Conservation (phyloP, 768 basidiomycete species). For the Tricholoma bakamatsutake region DNA sequence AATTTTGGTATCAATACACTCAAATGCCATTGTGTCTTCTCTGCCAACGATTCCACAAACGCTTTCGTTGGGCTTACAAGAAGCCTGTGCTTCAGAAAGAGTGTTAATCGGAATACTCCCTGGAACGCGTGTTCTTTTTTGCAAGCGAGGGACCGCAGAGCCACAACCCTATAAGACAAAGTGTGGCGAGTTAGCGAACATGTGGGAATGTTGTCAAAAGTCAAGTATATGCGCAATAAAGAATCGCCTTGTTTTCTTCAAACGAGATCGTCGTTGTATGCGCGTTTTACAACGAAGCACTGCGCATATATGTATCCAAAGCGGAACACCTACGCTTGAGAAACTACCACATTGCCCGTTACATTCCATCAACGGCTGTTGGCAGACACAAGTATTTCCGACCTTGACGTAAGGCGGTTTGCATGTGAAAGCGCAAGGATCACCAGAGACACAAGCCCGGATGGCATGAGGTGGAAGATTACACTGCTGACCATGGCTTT, state of each 20-base stretch:
- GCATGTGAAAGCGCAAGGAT: slow-evolving; percentile 14
- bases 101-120: slow-evolving; percentile 16
- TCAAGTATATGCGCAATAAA: slow-evolving; percentile 1
- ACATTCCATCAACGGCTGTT: slow-evolving; percentile 28
- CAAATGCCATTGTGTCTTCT: slow-evolving; percentile 23
- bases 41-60: slow-evolving; percentile 34
- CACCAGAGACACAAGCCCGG: slow-evolving; percentile 3
- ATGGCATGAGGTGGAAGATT: slow-evolving; percentile 13
- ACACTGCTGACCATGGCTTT: slow-evolving; percentile 9
- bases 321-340: slow-evolving; percentile 22
- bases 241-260: background rate
- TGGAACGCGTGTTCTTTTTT: slow-evolving; percentile 7
- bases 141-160: slow-evolving; percentile 26
- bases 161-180: slow-evolving; percentile 30
- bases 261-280: background rate
- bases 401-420: slow-evolving; percentile 11
- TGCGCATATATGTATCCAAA: background rate
- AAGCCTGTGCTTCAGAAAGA: slow-evolving; percentile 23
- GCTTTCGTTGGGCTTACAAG: slow-evolving; percentile 22
- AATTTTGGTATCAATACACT: slow-evolving; percentile 31
- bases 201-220: background rate
- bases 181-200: background rate
- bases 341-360: slow-evolving; percentile 35
- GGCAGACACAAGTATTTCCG: slow-evolving; percentile 29
- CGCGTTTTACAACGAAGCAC: background rate